Evolutionary conservation across 2,329 filamentous ascomycete genomes (phyloP), one percentile per base, ranked within the genome.

Genomic region (Ambrosiella xylebori): DNA sequence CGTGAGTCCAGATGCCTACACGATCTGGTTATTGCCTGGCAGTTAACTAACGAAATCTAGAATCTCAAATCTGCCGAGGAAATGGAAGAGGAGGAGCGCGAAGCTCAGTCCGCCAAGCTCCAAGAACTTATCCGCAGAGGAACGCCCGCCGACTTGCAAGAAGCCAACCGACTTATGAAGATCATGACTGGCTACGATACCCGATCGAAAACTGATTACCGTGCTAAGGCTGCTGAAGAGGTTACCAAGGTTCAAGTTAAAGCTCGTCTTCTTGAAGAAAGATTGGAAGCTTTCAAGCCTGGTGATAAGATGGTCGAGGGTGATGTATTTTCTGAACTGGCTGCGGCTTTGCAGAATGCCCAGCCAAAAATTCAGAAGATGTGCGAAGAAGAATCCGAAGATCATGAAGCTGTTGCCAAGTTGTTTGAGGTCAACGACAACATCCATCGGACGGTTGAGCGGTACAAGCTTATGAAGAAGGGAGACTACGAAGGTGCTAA

Each of bases 301-400:
- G 91, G 90, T 49, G 91, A 96, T 65, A 80, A 78, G 59, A 85
- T 97, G 71, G 68, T 71, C 17, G 80, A 84, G 15, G 79, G 80
- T 11, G 81, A 84, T 61, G 81, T 84, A 17, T 84, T 81, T 63
- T 79, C 90, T 75, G 93, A 98, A 74, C 78, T 98, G 57, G 90
- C 90, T 4, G 84, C 86, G 63, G 83, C 93, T 8, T 76, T 98
- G 51, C 87, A 88, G 68, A 96, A 86, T 66, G 93, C 93, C 1
- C 93, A 98, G 66, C 93, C 93, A 7, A 98, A 98, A 74, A 97
- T 98, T 63, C 91, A 97, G 68, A 96, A 88, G 72, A 98, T 98
- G 91, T 97, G 91, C 66, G 91, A 97, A 70, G 93, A 98, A 70
- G 93, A 98, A 67, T 96, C 90, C 9, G 91, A 97, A 61, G 93